These are phyloP conservation scores for Podaxis mareebaensis DNA, from an alignment of 768 basidiomycete genomes.

Conservation along the genomic window DNA sequence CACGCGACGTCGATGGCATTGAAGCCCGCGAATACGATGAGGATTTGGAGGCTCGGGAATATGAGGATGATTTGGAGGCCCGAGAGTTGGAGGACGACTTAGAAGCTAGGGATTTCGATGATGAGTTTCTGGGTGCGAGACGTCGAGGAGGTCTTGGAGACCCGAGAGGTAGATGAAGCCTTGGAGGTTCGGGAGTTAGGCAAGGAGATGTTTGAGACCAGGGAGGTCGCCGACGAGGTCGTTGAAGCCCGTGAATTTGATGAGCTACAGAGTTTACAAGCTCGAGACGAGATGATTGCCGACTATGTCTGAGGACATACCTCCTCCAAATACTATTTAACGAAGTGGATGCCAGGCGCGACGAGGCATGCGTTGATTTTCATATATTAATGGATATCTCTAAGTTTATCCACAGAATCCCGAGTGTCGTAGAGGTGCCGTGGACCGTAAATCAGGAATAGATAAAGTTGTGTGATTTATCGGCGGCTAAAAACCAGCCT, in stretches of 20 bases:
- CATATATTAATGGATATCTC: background rate
- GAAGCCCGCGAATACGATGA: background rate
- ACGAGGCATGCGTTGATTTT: background rate
- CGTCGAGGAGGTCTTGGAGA: background rate
- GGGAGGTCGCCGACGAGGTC: background rate
- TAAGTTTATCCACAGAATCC: too few species aligned
- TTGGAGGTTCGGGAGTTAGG: background rate
- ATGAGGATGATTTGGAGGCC: slow-evolving; percentile 1
- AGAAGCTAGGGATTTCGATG: background rate
- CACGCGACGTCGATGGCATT: background rate
- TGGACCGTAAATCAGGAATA: too few species aligned
- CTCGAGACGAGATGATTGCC: background rate
- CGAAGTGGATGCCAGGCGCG: background rate
- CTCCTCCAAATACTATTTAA: background rate
- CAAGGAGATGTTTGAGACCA: background rate
- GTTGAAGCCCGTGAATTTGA: background rate
- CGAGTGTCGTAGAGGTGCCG: too few species aligned
- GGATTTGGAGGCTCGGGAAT: background rate
- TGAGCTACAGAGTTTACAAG: background rate
- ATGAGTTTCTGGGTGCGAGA: background rate
- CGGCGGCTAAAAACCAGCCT: too few species aligned
- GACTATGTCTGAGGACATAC: background rate
- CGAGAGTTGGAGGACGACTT: background rate
- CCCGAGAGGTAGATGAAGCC: background rate
- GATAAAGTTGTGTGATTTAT: too few species aligned